phyloP scores from a whole-genome alignment of 257 asterid genomes.

The Lavandula angustifolia region DNA sequence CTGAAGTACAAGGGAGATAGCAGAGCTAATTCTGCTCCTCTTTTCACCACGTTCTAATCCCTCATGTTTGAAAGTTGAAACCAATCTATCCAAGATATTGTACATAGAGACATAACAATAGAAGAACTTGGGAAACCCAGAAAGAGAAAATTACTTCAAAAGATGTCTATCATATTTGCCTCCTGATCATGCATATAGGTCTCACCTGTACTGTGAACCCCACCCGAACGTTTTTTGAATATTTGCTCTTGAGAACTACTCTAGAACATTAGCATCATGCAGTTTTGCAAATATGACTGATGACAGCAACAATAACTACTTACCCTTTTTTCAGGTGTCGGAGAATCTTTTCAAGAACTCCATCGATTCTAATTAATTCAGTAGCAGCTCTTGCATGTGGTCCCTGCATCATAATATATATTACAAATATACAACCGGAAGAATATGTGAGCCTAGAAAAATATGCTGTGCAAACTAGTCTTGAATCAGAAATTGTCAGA shows the following conservation, averaged over 20 bases:
- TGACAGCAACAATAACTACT: constrained; percentile 34
- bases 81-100: background rate
- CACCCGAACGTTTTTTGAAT: background rate
- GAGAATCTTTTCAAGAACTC: constrained; percentile 75
- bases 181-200: constrained; percentile 20
- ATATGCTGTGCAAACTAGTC: background rate
- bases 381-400: constrained; percentile 83
- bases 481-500: constrained; percentile 10
- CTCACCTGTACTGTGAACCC: constrained; percentile 10
- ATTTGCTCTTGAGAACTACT: constrained; percentile 11
- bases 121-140: background rate
- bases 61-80: background rate
- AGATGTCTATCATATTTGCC: constrained; percentile 15
- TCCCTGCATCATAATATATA: constrained; percentile 59
- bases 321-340: constrained; percentile 83
- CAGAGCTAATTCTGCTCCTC: background rate
- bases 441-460: constrained; percentile 5
- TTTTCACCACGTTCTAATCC: background rate
- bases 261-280: constrained; percentile 9
- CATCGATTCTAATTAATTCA: constrained; percentile 73
- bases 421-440: constrained; percentile 23
- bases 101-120: background rate
- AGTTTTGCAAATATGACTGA: constrained; percentile 14
- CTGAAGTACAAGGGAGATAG: background rate
- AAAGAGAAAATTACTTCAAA: constrained; percentile 1